phyloP scores from a whole-genome alignment of 805 yeast genomes.

The Metschnikowia arizonensis region DNA sequence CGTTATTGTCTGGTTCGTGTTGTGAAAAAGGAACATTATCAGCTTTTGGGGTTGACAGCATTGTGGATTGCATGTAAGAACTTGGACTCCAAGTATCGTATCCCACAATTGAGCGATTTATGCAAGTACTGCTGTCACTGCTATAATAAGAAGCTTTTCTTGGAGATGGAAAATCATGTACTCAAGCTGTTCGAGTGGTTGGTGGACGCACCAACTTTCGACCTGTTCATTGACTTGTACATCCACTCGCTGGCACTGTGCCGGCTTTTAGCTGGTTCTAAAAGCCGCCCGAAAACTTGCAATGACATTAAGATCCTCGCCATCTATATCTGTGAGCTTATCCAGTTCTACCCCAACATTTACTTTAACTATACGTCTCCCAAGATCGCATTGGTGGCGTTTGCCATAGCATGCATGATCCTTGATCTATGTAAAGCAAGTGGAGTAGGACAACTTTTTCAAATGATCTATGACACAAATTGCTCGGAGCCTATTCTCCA shows the following conservation, averaged over 20 bases:
- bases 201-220: conserved; percentile 57
- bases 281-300: conserved; percentile 24
- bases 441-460: conserved; percentile 11
- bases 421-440: conserved; percentile 28
- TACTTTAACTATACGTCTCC: conserved; percentile 56
- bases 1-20: conserved; percentile 43
- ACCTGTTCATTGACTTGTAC: conserved; percentile 56
- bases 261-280: conserved; percentile 26
- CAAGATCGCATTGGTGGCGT: conserved; percentile 39
- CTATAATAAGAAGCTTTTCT: conserved; percentile 52
- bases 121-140: conserved; percentile 55
- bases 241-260: conserved; percentile 33
- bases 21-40: conserved; percentile 44
- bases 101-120: conserved; percentile 50
- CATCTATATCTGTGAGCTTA: conserved; percentile 60
- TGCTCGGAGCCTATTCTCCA: conserved; percentile 7
- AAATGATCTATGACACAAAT: conserved; percentile 17
- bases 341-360: conserved; percentile 57
- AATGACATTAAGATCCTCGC: conserved; percentile 54
- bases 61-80: conserved; percentile 45
- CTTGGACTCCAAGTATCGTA: conserved; percentile 53
- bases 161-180: conserved; percentile 67
- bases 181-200: conserved; percentile 63
- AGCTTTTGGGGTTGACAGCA: conserved; percentile 40
- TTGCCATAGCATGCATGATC: conserved; percentile 40